Conservation (phyloP, 2,329 filamentous ascomycete species). For the Zymoseptoria brevis region DNA sequence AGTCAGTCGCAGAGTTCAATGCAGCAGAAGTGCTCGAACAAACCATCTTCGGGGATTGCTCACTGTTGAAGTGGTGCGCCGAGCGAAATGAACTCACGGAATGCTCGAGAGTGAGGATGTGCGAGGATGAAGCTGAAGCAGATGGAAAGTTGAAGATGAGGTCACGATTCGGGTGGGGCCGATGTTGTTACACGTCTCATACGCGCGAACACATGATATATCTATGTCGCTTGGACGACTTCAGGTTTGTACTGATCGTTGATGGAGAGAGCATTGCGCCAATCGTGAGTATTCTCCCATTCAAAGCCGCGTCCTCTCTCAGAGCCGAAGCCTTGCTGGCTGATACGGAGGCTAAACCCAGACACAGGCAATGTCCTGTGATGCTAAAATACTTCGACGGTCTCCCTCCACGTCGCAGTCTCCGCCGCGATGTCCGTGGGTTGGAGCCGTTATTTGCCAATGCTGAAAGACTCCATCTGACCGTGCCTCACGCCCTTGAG, state of each 20-base stretch:
- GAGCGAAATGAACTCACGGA: not conserved
- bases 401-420: too few relatives aligned
- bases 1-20: not conserved
- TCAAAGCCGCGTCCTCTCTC: not conserved
- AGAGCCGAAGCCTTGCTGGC: too few relatives aligned
- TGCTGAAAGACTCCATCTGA: too few relatives aligned
- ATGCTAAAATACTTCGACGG: too few relatives aligned
- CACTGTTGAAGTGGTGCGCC: not conserved
- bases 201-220: not conserved
- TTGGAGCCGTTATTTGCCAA: too few relatives aligned
- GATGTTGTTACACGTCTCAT: not conserved
- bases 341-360: too few relatives aligned
- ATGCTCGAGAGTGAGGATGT: not conserved
- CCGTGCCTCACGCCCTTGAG: too few relatives aligned
- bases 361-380: too few relatives aligned
- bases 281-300: not conserved
- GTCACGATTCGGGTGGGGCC: not conserved
- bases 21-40: not conserved
- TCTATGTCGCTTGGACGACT: too few relatives aligned
- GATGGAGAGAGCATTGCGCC: too few relatives aligned
- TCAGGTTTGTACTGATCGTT: too few relatives aligned
- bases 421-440: too few relatives aligned
- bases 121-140: not conserved
- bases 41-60: not conserved
- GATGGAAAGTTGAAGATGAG: slow-evolving; percentile 1